These are phyloP conservation scores for Xylaria sp. DNA, from an alignment of 2,329 filamentous ascomycete genomes.

Conservation along the genomic window DNA sequence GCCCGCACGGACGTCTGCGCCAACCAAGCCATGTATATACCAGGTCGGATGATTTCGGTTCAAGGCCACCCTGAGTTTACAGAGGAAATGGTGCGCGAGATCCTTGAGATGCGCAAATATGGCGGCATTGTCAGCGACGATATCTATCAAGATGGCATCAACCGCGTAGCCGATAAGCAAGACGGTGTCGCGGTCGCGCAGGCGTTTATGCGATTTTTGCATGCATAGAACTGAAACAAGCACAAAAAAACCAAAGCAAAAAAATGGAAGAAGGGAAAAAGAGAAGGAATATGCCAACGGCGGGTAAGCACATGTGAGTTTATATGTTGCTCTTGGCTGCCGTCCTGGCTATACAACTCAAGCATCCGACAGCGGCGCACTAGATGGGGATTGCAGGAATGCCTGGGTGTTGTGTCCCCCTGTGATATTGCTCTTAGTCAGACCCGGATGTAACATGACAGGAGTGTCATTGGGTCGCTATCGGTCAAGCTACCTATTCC, in stretches of 20 bases:
- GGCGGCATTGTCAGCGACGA: conserved; percentile 76
- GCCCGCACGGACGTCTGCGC: conserved; percentile 73
- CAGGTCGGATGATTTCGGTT: conserved; percentile 74
- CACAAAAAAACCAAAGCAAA: neutral
- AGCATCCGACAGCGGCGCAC: conserved; percentile 21
- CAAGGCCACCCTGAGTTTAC: conserved; percentile 91
- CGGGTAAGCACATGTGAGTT: conserved; percentile 22
- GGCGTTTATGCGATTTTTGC: conserved; percentile 80
- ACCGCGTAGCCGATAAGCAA: conserved; percentile 72
- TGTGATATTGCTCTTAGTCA: conserved; percentile 36
- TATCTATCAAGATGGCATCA: conserved; percentile 74
- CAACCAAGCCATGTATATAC: conserved; percentile 82
- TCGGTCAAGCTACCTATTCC: conserved; percentile 8
- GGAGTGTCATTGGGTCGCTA: conserved; percentile 15
- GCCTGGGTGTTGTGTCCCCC: conserved; percentile 6
- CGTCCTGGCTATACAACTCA: conserved; percentile 3
- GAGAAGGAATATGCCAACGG: neutral
- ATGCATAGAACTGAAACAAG: conserved; percentile 57
- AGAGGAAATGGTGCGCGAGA: conserved; percentile 73
- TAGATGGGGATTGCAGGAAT: neutral
- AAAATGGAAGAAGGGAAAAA: neutral
- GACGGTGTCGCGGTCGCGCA: conserved; percentile 81
- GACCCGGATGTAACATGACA: conserved; percentile 32
- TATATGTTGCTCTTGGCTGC: conserved; percentile 17
- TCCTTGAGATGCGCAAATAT: conserved; percentile 71